Base-by-base conservation (phyloP, 2,329 filamentous ascomycete species). In the Alternaria ethzedia region DNA sequence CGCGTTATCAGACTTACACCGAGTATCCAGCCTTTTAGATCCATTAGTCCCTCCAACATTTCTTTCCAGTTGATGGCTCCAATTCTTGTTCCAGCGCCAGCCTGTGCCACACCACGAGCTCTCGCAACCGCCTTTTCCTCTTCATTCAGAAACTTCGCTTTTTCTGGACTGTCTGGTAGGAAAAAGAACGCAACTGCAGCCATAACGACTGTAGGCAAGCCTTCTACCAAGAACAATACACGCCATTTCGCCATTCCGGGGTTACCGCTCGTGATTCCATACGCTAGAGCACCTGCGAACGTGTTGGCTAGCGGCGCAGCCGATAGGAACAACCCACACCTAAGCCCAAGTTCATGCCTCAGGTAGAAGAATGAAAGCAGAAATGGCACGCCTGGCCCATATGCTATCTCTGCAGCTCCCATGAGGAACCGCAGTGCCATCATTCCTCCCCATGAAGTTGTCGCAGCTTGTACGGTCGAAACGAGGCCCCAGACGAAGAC, bases 251-350 rank as follows among this genome's bases (percentile, higher is more conserved):
- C 84, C 46, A 92, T 77, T 7, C 58, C 60, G 3, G 83, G 81
- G 69, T 86, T 82, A 12, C 88, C 87, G 26, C 86, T 86, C 9
- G 88, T 88, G 73, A 92, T 90, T 5, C 75, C 78, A 63, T 78
- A 80, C 10, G 78, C 78, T 10, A 90, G 81, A 4, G 88, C 89
- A 3, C 89, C 89, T 0, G 93, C 92, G 75, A 96, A 94, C 2
- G 89, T 90, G 45, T 92, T 96, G 2, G 93, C 93, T 41, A 41
- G 36, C n/a, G 36, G 36, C 1, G 36, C 36, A 41, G 36, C 36
- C 36, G 36, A 41, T 41, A 41, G n/a, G 36, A 88, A 89, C 21
- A 89, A 73, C 3, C 86, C 87, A 55, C 84, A 84, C 4, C 87
- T 80, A 28, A 88, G 79, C 30, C 87, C 87, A 12, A 89, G 77